Conservation (phyloP, 2,329 filamentous ascomycete genomes). For the Byssothecium circinans region DNA sequence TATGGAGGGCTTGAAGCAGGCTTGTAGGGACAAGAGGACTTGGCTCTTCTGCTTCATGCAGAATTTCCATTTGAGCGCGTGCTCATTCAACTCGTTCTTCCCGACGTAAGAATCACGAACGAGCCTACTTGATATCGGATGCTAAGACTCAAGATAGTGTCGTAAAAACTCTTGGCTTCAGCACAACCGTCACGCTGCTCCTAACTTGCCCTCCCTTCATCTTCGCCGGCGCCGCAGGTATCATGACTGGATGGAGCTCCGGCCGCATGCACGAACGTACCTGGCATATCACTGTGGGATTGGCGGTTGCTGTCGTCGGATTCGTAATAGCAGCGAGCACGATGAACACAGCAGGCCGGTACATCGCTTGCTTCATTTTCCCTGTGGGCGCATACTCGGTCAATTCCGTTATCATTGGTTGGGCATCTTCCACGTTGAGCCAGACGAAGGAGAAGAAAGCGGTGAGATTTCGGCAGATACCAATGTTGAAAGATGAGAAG, state of each 20-base stretch:
- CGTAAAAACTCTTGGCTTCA: conserved; percentile 43
- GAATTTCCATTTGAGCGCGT: no score
- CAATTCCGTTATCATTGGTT: conserved; percentile 37
- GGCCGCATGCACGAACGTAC: conserved; percentile 54
- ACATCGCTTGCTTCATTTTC: conserved; percentile 36
- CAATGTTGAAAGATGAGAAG: no score
- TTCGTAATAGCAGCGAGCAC: conserved; percentile 43
- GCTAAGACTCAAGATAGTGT: conserved; percentile 35
- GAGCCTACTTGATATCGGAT: no score
- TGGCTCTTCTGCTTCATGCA: no score
- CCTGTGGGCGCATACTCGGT: conserved; percentile 34
- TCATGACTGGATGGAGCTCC: conserved; percentile 54
- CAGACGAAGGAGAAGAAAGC: no score
- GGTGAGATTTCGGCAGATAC: no score
- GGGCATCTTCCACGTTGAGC: no score
- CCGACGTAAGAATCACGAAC: no score
- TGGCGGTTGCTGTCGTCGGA: conserved; percentile 46
- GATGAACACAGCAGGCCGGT: conserved; percentile 30
- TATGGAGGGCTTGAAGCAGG: no score
- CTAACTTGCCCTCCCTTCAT: conserved; percentile 53
- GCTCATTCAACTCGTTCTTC: no score
- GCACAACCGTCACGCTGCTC: conserved; percentile 38
- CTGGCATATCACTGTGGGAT: conserved; percentile 53
- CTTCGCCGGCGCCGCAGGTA: conserved; percentile 50
- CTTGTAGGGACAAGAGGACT: no score